Percentiles rank a stretch among this genome's conserved stretches.
These are phyloP conservation scores for Ascochyta rabiei DNA, from an alignment of 2,329 filamentous ascomycete genomes.

Conservation along the genomic window DNA sequence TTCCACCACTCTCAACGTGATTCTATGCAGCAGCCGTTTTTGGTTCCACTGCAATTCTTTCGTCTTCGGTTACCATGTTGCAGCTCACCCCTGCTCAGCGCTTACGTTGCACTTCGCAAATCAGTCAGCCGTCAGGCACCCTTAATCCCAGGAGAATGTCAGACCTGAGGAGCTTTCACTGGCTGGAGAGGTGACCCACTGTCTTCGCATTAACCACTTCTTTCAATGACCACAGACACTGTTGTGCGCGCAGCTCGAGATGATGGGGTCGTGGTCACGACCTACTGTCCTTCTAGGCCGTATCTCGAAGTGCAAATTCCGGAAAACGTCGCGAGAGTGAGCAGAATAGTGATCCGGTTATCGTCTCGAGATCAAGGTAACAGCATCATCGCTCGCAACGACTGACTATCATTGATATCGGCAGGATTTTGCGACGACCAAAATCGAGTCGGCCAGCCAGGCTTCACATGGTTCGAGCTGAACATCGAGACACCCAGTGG, in stretches of 20 bases:
- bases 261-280: not conserved
- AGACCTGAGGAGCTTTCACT: no score
- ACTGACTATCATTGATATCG: not conserved
- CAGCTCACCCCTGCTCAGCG: not conserved
- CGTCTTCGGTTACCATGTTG: no score
- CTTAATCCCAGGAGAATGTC: no score
- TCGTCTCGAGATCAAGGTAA: not conserved
- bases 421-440: not conserved
- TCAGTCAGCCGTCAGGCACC: not conserved
- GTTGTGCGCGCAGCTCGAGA: not conserved
- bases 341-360: not conserved
- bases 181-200: no score
- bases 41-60: not conserved
- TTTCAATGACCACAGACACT: not conserved
- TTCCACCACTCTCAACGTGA: no score
- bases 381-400: no score
- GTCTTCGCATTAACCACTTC: no score
- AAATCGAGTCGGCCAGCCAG: not conserved
- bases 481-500: not conserved
- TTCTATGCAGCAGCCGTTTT: no score
- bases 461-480: not conserved
- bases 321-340: not conserved
- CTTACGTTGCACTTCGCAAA: not conserved
- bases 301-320: not conserved
- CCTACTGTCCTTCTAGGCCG: not conserved